Percentiles rank a stretch among this genome's conserved stretches.
phyloP scores from a whole-genome alignment of 2,329 filamentous ascomycete species.

The Hymenoscyphus scutula region DNA sequence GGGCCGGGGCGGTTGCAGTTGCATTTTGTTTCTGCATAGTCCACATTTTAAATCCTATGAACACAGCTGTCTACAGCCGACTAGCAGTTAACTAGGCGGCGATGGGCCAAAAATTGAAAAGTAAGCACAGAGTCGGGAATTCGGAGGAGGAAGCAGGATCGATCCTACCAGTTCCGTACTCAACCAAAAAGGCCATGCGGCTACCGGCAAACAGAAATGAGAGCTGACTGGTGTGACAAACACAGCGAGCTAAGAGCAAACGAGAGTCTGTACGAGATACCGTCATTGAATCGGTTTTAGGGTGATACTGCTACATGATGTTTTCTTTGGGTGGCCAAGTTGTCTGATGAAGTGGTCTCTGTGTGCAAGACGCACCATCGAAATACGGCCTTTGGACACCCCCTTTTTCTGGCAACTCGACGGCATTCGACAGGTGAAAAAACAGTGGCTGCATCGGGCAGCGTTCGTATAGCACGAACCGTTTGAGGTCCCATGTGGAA shows the following conservation, averaged over 20 bases:
- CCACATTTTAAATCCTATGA: background rate
- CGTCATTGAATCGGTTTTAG: background rate
- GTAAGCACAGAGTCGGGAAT: no score
- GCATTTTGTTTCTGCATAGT: background rate
- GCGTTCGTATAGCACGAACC: background rate
- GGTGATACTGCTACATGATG: background rate
- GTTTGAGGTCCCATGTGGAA: conserved; percentile 12
- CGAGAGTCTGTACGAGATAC: background rate
- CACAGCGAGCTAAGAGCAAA: background rate
- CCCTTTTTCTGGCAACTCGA: no score
- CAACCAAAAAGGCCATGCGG: no score
- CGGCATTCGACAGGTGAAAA: background rate
- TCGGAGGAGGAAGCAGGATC: no score
- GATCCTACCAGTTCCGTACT: no score
- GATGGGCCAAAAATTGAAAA: no score
- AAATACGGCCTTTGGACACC: background rate
- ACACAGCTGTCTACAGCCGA: no score
- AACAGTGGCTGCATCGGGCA: background rate
- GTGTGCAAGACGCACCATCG: background rate
- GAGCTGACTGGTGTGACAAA: background rate
- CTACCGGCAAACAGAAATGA: background rate
- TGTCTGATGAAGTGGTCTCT: no score
- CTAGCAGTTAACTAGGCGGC: no score
- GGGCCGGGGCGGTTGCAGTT: background rate
- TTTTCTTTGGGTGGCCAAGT: background rate